Conservation (phyloP, 2,329 filamentous ascomycete species). For the Penicillium sp. region DNA sequence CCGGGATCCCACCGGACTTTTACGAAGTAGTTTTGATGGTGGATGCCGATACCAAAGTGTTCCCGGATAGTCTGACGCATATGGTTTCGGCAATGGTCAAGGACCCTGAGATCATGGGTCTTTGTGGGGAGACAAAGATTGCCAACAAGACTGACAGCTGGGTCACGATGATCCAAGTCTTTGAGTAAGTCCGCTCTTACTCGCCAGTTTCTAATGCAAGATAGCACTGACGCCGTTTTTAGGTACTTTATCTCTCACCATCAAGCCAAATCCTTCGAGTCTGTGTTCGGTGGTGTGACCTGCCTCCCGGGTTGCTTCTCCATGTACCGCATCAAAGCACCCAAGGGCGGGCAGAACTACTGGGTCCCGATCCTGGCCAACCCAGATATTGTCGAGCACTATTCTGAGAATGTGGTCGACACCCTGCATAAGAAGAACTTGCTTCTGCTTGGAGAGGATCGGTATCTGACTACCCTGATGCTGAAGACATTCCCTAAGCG, state of each 20-base stretch:
- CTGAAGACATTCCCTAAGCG: slow-evolving; percentile 97
- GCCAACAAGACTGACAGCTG: slow-evolving; percentile 94
- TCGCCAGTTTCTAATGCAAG: not conserved
- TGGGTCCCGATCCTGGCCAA: slow-evolving; percentile 99
- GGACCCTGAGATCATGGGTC: slow-evolving; percentile 97
- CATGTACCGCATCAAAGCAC: slow-evolving; percentile 99
- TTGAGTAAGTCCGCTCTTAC: slow-evolving; percentile 59
- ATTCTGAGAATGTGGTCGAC: slow-evolving; percentile 98
- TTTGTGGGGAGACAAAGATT: slow-evolving; percentile 99
- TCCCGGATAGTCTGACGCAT: slow-evolving; percentile 95
- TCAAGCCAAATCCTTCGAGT: slow-evolving; percentile 94
- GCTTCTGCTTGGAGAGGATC: slow-evolving; percentile 86
- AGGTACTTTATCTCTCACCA: slow-evolving; percentile 97
- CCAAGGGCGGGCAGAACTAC: slow-evolving; percentile 97
- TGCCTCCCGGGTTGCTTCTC: slow-evolving; percentile 98
- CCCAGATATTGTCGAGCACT: slow-evolving; percentile 97
- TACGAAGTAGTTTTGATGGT: slow-evolving; percentile 99
- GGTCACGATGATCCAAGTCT: slow-evolving; percentile 98
- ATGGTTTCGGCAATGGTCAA: slow-evolving; percentile 99
- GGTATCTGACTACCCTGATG: slow-evolving; percentile 95
- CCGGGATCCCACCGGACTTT: slow-evolving; percentile 95
- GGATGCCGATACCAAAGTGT: slow-evolving; percentile 97
- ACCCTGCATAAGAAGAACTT: slow-evolving; percentile 98
- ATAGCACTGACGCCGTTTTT: slow-evolving; percentile 1
- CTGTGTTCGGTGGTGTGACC: slow-evolving; percentile 97